These are phyloP conservation scores for Combretum micranthum DNA, from an alignment of 345 rosid genomes.

Conservation along the genomic window DNA sequence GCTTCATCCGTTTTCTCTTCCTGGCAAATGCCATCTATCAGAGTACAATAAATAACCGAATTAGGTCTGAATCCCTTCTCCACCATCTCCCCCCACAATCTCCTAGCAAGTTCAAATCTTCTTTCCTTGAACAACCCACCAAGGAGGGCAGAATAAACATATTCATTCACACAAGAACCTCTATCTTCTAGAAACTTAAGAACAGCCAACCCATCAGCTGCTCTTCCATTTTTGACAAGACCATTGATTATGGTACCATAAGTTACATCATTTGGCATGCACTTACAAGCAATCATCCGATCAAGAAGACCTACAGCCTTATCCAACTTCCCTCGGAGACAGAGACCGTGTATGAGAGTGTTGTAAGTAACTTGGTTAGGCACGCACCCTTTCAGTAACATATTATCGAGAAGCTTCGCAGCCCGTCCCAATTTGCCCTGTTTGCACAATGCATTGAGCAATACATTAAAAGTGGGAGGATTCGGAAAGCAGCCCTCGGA, in stretches of 20 bases:
- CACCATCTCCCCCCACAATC: constrained; percentile 51
- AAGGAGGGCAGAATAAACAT: constrained; percentile 62
- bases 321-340: constrained; percentile 71
- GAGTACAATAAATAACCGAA: constrained; percentile 57
- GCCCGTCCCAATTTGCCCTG: constrained; percentile 67
- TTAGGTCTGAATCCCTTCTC: constrained; percentile 53
- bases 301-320: constrained; percentile 80
- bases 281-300: constrained; percentile 63
- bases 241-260: constrained; percentile 79
- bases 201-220: constrained; percentile 43
- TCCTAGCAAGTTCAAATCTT: constrained; percentile 52
- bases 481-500: constrained; percentile 76
- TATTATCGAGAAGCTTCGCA: constrained; percentile 80
- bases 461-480: constrained; percentile 53
- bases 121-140: constrained; percentile 86
- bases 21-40: constrained; percentile 69
- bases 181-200: constrained; percentile 66
- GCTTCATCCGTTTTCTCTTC: constrained; percentile 73
- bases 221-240: constrained; percentile 65
- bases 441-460: constrained; percentile 80
- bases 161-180: constrained; percentile 50
- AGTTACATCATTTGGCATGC: constrained; percentile 75
- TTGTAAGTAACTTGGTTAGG: constrained; percentile 85
- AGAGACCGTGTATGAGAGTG: constrained; percentile 78
- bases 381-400: constrained; percentile 85